phyloP scores from a whole-genome alignment of 2,329 filamentous ascomycete species.

The Cercospora sp. region DNA sequence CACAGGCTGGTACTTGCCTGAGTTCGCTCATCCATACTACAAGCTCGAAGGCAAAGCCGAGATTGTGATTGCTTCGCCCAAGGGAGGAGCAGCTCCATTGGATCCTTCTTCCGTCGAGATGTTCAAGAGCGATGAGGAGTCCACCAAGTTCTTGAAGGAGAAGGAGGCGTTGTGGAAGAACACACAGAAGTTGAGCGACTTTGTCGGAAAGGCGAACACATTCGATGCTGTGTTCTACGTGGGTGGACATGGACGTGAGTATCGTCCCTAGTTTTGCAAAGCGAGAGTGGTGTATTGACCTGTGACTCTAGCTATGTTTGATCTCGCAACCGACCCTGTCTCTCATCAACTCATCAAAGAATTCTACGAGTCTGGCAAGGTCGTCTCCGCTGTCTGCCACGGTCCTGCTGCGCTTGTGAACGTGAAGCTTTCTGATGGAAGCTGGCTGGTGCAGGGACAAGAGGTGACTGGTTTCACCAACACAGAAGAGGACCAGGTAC shows the following conservation, averaged over 20 bases:
- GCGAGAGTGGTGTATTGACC: not conserved
- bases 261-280: not conserved
- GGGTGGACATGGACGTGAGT: slow-evolving; percentile 58
- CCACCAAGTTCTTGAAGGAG: slow-evolving; percentile 47
- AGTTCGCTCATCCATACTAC: slow-evolving; percentile 43
- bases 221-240: slow-evolving; percentile 66
- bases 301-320: slow-evolving; percentile 57
- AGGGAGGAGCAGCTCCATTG: slow-evolving; percentile 42
- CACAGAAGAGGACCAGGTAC: slow-evolving; percentile 53
- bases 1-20: slow-evolving; percentile 68
- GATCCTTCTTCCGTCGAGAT: slow-evolving; percentile 39
- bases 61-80: slow-evolving; percentile 44
- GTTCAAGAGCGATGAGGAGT: slow-evolving; percentile 35
- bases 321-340: slow-evolving; percentile 59
- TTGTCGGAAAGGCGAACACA: slow-evolving; percentile 58
- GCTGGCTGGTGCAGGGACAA: slow-evolving; percentile 57
- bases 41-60: slow-evolving; percentile 41
- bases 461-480: slow-evolving; percentile 62
- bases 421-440: slow-evolving; percentile 55
- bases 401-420: slow-evolving; percentile 64
- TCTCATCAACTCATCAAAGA: slow-evolving; percentile 62
- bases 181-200: slow-evolving; percentile 58
- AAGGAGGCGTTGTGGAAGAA: slow-evolving; percentile 63
- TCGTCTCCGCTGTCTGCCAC: slow-evolving; percentile 68
- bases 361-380: slow-evolving; percentile 62